These are phyloP conservation scores for Bolboschoenus planiculmis DNA, from an alignment of 176 grass and related monocot genomes.

Conservation along the genomic window DNA sequence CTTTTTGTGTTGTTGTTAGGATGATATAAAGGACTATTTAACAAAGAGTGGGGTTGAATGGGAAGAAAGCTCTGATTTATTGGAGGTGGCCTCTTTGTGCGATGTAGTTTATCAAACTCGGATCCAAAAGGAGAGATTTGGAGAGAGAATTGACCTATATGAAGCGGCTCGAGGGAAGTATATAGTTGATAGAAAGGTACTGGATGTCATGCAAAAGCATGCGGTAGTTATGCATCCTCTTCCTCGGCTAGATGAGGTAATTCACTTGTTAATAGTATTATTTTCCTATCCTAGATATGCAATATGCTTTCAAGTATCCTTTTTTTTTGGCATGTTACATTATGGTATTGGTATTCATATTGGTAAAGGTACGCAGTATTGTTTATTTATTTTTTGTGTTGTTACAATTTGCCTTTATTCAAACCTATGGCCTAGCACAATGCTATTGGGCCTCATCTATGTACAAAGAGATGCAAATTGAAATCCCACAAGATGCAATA, in stretches of 20 bases:
- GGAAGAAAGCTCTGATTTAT: constrained; percentile 86
- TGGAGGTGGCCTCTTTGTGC: constrained; percentile 74
- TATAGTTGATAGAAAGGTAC: constrained; percentile 76
- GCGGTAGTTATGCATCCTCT: constrained; percentile 91
- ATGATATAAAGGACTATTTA: constrained; percentile 90
- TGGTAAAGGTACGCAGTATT: background rate
- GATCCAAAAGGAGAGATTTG: constrained; percentile 93
- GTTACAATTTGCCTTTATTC: background rate
- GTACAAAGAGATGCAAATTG: background rate
- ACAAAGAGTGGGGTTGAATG: constrained; percentile 63
- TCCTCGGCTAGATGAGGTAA: constrained; percentile 84
- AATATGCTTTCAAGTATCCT: background rate
- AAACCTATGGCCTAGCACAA: background rate
- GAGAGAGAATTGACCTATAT: constrained; percentile 80
- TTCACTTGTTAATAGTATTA: constrained; percentile 18
- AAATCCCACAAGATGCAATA: background rate
- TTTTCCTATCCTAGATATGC: background rate
- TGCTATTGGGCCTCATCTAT: background rate
- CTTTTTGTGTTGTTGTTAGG: constrained; percentile 32
- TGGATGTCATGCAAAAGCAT: constrained; percentile 74
- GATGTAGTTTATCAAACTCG: constrained; percentile 93
- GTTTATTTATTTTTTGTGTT: background rate
- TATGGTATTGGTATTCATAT: background rate
- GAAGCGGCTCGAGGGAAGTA: constrained; percentile 86
- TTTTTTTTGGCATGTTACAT: background rate